These are phyloP conservation scores for Isoetes taiwanensis DNA, from an alignment of 75 land plant species.

Conservation along the genomic window DNA sequence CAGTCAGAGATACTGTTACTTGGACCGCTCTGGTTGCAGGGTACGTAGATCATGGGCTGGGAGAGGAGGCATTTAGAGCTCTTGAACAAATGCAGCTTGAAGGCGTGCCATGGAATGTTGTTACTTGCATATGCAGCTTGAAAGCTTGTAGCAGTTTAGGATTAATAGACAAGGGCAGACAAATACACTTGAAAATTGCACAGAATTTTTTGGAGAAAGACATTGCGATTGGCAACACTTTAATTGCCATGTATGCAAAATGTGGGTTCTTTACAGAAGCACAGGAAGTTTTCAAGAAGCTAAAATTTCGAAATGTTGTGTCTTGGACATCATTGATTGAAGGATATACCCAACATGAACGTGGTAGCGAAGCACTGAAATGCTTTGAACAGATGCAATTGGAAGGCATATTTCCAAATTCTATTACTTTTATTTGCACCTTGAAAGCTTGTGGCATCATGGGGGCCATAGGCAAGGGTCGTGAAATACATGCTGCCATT, in stretches of 20 bases:
- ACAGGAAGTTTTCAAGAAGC: constrained; percentile 1
- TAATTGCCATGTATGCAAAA: constrained; percentile 6
- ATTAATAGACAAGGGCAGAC: neutral
- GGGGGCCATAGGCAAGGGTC: neutral
- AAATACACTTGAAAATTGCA: neutral
- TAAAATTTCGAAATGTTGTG: neutral
- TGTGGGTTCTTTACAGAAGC: constrained; percentile 1
- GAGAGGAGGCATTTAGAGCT: neutral
- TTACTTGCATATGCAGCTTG: neutral
- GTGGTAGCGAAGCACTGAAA: neutral
- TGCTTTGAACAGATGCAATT: neutral
- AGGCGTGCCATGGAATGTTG: neutral
- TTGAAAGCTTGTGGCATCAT: constrained; percentile 6
- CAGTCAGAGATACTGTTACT: neutral
- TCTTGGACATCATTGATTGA: constrained; percentile 3
- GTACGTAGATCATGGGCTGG: neutral
- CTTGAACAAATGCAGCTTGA: neutral
- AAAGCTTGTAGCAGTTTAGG: constrained; percentile 2
- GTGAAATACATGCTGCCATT: neutral
- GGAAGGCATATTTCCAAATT: neutral
- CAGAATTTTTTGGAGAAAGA: neutral
- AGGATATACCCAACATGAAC: neutral
- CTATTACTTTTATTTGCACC: neutral
- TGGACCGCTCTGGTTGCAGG: neutral
- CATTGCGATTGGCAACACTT: neutral